Evolutionary conservation across 2,329 filamentous ascomycete genomes (phyloP), one percentile per base, ranked within the genome.

Genomic region (Thelonectria blattea): DNA sequence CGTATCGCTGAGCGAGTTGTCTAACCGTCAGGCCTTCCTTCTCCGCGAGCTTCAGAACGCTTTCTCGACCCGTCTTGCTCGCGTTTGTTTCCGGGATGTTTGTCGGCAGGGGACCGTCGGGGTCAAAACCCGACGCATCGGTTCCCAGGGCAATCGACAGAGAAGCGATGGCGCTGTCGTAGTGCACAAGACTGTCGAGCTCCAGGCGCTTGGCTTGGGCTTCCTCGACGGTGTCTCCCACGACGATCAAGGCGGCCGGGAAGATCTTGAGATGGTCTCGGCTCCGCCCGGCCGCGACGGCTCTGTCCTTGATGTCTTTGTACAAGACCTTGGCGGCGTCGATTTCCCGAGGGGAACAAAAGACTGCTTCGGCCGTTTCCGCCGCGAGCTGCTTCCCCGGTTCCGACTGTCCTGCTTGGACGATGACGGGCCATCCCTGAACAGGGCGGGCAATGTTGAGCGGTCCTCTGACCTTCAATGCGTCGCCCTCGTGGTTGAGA

Each of bases 361-460:
- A 85, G 0, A 85, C 81, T 2, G 76, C 78, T 58, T 85, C 83
- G 0, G 82, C 82, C 11, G 82, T 84, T 71, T 84, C 81, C 1
- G 78, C 82, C 0, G 81, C 82, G 2, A 85, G 71, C 61, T 84
- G 81, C 27, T 76, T 72, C 0, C 82, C 83, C 0, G 81, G 81
- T 53, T 84, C 82, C 0, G 80, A 83, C 65, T 84, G 81, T 1
- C 83, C 82, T 2, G 82, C 83, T 57, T 85, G 82, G 1, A 84
- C 80, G 60, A 85, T 84, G 0, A 85, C 82, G 0, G 83, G 83
- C 81, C 81, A 84, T 0, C 83, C 83, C 62, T 85, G 82, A 1
- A 82, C 77, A 0, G 83, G 81, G 0, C 82, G 73, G 1, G 81
- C 82, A 53, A 85, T 84, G 57, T 84, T 84, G 53, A 85, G 63